These are phyloP conservation scores for Globisporangium iwayamae DNA, from an alignment of 352 stramenopile genomes.

Conservation along the genomic window DNA sequence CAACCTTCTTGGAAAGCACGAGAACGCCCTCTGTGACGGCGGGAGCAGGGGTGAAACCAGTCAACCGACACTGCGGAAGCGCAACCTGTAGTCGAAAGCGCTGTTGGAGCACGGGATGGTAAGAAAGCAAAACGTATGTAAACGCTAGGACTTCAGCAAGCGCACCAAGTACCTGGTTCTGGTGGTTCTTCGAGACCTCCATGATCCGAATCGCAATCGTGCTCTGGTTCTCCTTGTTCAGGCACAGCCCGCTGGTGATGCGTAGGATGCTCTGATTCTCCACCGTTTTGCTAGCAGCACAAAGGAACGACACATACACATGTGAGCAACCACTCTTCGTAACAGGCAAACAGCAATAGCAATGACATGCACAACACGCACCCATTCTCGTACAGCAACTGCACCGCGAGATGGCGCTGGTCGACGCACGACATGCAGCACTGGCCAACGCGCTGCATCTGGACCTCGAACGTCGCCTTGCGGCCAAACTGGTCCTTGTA, in stretches of 20 bases:
- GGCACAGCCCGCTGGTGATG: slow-evolving; percentile 53
- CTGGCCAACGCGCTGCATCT: slow-evolving; percentile 25
- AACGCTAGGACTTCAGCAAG: neutral
- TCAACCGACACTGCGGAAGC: slow-evolving; percentile 34
- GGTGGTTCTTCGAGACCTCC: slow-evolving; percentile 81
- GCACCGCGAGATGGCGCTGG: slow-evolving; percentile 51
- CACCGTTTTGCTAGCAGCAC: slow-evolving; percentile 41
- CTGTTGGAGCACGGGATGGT: slow-evolving; percentile 19
- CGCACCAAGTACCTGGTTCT: slow-evolving; percentile 54
- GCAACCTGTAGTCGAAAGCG: slow-evolving; percentile 58
- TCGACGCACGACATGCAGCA: slow-evolving; percentile 44
- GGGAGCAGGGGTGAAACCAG: slow-evolving; percentile 17
- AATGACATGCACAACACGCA: slow-evolving; percentile 10
- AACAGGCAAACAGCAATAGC: neutral
- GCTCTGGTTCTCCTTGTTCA: slow-evolving; percentile 53
- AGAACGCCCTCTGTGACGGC: slow-evolving; percentile 50
- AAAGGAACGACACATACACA: slow-evolving; percentile 2
- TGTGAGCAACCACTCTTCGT: neutral
- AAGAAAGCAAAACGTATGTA: neutral
- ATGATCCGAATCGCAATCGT: slow-evolving; percentile 62
- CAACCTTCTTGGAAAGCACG: slow-evolving; percentile 68
- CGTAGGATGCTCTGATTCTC: slow-evolving; percentile 77
- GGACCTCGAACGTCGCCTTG: slow-evolving; percentile 67
- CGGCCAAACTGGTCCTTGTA: slow-evolving; percentile 82
- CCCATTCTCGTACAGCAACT: slow-evolving; percentile 73